Evolutionary conservation across 1,284 basidiomycete species (phyloP).

Genomic region (Naganishia albida): DNA sequence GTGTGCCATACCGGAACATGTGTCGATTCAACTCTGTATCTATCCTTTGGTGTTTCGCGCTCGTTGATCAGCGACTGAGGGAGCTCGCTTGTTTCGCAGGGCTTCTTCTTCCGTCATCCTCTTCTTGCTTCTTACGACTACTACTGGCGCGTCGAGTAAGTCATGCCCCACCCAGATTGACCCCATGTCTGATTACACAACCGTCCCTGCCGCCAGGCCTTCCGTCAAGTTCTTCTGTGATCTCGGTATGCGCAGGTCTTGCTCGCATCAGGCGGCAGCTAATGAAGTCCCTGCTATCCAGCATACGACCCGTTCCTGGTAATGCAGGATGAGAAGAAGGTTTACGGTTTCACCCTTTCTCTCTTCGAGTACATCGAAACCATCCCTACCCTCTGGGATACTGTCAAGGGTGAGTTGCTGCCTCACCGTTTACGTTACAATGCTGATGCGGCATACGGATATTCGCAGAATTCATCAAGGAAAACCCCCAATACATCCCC

Average conservation of each 20-base stretch:
- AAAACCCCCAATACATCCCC: slow-evolving; percentile 68
- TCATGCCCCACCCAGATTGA: slow-evolving; percentile 29
- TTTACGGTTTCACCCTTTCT: slow-evolving; percentile 77
- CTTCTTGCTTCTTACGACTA: slow-evolving; percentile 79
- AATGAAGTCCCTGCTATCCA: slow-evolving; percentile 24
- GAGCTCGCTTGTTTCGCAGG: slow-evolving; percentile 48
- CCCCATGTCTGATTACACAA: slow-evolving; percentile 33
- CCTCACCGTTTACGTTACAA: neutral
- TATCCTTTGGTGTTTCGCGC: no score
- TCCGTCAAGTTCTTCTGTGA: slow-evolving; percentile 76
- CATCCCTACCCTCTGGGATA: slow-evolving; percentile 73
- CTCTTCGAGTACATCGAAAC: slow-evolving; percentile 76
- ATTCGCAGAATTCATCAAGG: slow-evolving; percentile 65
- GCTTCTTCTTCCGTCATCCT: slow-evolving; percentile 74
- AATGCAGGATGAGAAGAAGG: slow-evolving; percentile 77
- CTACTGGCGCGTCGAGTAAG: slow-evolving; percentile 83
- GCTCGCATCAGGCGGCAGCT: neutral
- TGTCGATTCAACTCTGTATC: slow-evolving; percentile 89
- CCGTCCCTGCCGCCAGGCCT: slow-evolving; percentile 56
- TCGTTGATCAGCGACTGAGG: slow-evolving; percentile 17
- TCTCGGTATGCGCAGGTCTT: slow-evolving; percentile 48
- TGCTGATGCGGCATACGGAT: neutral
- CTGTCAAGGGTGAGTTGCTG: slow-evolving; percentile 62
- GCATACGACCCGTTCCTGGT: slow-evolving; percentile 81
- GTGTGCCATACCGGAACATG: slow-evolving; percentile 64